Base-by-base conservation (phyloP, 1,139 yeast species). In the Ogataea hybrid region DNA sequence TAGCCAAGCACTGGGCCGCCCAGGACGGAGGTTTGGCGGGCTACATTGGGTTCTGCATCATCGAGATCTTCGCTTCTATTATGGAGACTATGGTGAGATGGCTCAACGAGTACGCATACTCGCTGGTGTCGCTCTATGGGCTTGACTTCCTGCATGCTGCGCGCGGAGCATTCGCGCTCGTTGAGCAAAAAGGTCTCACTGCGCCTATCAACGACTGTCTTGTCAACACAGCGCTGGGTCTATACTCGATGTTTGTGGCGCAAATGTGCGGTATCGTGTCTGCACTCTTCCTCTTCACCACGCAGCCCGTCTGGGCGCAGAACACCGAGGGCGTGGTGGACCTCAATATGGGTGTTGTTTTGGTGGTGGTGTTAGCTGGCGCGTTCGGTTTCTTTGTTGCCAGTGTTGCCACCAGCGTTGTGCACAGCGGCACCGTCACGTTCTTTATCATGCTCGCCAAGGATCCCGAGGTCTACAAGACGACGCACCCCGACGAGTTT, bases 51-150 rank as follows among this genome's bases (percentile, higher is more conserved):
- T 37, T 41, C 25, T 36, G 20, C 20, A 25, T 48, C 7, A 6
- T 49, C 40, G 85, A 81, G 52, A 71, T 79, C 57, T 54, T 84
- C 30, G 64, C 82, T 41, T 73, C 79, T 7, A 65, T 82, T 34
- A 57, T 87, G 37, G 85, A 85, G 51, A 83, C 95, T 88, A 53
- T 81, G 44, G 83, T 84, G 10, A 73, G 80, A 51, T 88, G 84
- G 67, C 86, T 89, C 68, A 87, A 88, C 65, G 90, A 84, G 57
- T 88, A 88, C 59, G 94, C 96, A 9, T 85, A 84, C 61, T 81
- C 90, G 36, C 84, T 81, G 56, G 75, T 88, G 57, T 95, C 96
- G 0, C 71, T 88, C 25, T 89, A 86, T 61, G 96, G 96, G 41
- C 81, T 80, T 55, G 70, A 79, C 28, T 89, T 87, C 58, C 56